phyloP scores from a whole-genome alignment of 2,329 filamentous ascomycete species.

The Phialophora tarda region DNA sequence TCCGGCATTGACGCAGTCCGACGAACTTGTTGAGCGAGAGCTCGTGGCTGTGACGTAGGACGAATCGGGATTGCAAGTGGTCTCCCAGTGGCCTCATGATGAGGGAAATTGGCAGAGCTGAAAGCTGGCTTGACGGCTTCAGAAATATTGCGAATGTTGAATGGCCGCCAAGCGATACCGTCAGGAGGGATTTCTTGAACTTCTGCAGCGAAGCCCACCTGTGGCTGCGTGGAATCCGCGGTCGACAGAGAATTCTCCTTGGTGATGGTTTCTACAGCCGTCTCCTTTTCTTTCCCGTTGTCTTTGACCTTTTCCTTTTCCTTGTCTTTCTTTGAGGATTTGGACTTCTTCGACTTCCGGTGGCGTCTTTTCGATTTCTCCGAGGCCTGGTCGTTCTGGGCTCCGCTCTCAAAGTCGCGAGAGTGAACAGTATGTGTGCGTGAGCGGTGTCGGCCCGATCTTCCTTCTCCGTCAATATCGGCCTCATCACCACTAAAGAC shows the following conservation, averaged over 20 bases:
- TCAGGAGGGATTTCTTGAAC: conserved; percentile 43
- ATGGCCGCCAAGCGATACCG: conserved; percentile 51
- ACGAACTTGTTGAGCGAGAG: conserved; percentile 56
- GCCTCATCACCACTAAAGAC: conserved; percentile 60
- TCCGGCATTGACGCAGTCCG: conserved; percentile 77
- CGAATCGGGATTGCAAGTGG: conserved; percentile 36
- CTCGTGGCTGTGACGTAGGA: conserved; percentile 42
- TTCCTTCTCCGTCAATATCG: conserved; percentile 55
- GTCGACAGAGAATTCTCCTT: conserved; percentile 17
- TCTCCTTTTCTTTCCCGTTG: conserved; percentile 47
- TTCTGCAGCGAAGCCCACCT: conserved; percentile 64
- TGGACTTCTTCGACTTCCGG: conserved; percentile 41
- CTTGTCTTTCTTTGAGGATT: conserved; percentile 35
- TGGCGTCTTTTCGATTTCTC: conserved; percentile 43
- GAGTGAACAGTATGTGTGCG: conserved; percentile 41
- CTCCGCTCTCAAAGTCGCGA: conserved; percentile 55
- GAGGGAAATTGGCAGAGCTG: conserved; percentile 37
- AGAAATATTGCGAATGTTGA: conserved; percentile 65
- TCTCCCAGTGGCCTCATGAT: conserved; percentile 36
- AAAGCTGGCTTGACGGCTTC: conserved; percentile 57
- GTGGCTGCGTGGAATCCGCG: conserved; percentile 40
- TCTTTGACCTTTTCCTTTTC: conserved; percentile 38
- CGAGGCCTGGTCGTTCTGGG: conserved; percentile 33
- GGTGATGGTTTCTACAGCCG: conserved; percentile 18
- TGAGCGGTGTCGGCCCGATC: conserved; percentile 35